Evolutionary conservation across 2,329 filamentous ascomycete genomes (phyloP), one percentile per base, ranked within the genome.

Genomic region (Zelopaecilomyces penicillatus): DNA sequence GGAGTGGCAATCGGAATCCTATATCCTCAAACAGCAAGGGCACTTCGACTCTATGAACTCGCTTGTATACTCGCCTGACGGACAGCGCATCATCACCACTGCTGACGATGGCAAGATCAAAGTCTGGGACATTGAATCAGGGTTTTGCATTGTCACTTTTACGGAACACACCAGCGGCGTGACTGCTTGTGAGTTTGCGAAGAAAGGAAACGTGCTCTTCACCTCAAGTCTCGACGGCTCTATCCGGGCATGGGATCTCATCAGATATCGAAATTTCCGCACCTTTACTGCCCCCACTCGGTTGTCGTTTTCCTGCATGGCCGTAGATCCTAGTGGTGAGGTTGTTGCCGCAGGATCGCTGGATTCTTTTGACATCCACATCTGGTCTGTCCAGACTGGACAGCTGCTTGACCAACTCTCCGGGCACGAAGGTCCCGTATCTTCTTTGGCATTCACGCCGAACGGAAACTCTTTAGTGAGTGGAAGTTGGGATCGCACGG

Each of bases 1-100:
- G 93, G 93, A 98, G 64, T 98, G 94, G 90, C 91, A 97, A 62
- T 98, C 93, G 0, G 94, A 98, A 65, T 97, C 91, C 5, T 98
- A 98, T 64, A 94, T 98, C 47, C 72, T 98, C 39, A 98, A 98
- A 67, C 93, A 98, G 60, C 93, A 97, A 65, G 93, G 91, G 0
- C 93, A 98, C 65, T 90, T 95, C 52, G 93, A 98, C 62, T 85
- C 88, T 2, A 90, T 97, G 79, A 97, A 97, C 64, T 79, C 89
- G 1, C 73, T 98, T 4, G 84, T 86, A 6, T 98, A 97, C 65
- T 91, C 93, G 5, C 90, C 93, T 0, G 91, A 96, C 57, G 91
- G 93, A 4, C 87, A 95, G 58, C 83, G 86, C 34, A 87, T 98
- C 51, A 84, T 98, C 48, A 98, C 93, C 0, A 85, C 88, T 2